Conservation (phyloP, 2,329 filamentous ascomycete species). For the Monilinia vaccinii-corymbosi region DNA sequence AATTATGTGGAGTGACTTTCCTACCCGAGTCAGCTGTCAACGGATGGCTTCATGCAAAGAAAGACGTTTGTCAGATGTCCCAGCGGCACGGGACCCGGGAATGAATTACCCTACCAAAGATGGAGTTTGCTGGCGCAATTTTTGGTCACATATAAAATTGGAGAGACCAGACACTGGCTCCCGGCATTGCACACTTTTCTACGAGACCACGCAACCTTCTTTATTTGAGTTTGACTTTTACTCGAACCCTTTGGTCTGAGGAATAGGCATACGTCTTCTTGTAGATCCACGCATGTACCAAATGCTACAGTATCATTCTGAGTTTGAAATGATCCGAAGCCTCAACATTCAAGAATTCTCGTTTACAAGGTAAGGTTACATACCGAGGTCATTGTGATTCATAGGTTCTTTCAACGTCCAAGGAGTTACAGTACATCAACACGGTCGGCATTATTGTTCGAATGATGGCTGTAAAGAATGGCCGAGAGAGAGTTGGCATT, state of each 20-base stretch:
- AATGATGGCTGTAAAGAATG: neutral
- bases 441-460: constrained; percentile 6
- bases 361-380: neutral
- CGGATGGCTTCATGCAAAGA: neutral
- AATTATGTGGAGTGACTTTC: constrained; percentile 3
- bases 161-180: neutral
- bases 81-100: constrained; percentile 3
- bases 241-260: neutral
- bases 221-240: neutral
- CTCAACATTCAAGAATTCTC: neutral
- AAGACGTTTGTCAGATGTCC: neutral
- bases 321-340: neutral
- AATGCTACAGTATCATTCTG: neutral
- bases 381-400: neutral
- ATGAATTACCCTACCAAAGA: neutral
- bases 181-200: neutral
- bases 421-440: neutral
- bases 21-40: neutral
- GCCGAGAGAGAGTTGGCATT: constrained; percentile 1
- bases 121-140: neutral
- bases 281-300: neutral
- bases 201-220: neutral
- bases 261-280: neutral
- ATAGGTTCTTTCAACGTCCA: neutral
- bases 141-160: neutral